Evolutionary conservation across 2,329 filamentous ascomycete genomes (phyloP).

Genomic region (Penicillium concentricum): DNA sequence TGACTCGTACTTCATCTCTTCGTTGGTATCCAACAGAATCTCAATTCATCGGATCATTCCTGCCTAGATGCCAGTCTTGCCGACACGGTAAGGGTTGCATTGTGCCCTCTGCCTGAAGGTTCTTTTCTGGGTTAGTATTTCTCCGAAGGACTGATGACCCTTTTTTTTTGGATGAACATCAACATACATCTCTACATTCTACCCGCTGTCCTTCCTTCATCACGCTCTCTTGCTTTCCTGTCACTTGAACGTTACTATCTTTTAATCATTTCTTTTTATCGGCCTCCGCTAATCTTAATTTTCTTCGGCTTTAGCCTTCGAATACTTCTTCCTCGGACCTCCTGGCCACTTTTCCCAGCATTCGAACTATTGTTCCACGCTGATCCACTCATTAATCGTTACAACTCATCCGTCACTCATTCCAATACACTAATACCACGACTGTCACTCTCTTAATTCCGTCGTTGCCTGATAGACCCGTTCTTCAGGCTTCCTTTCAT

Average conservation of each 20-base stretch:
- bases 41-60: conserved; percentile 42
- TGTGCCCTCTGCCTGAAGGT: conserved; percentile 41
- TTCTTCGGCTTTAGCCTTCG: conserved; percentile 33
- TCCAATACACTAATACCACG: conserved; percentile 41
- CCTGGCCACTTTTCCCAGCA: conserved; percentile 31
- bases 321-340: conserved; percentile 31
- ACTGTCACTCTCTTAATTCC: conserved; percentile 53
- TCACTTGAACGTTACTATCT: background rate
- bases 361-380: conserved; percentile 42
- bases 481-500: conserved; percentile 47
- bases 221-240: conserved; percentile 4
- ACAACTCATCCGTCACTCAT: conserved; percentile 60
- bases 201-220: conserved; percentile 3
- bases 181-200: conserved; percentile 12
- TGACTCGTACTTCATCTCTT: conserved; percentile 47
- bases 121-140: conserved; percentile 44
- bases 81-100: conserved; percentile 45
- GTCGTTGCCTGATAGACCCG: conserved; percentile 40
- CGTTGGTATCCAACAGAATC: conserved; percentile 38
- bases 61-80: conserved; percentile 47
- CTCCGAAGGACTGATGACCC: conserved; percentile 27
- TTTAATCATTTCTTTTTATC: conserved; percentile 12
- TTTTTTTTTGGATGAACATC: conserved; percentile 16
- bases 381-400: conserved; percentile 48
- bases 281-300: conserved; percentile 31